Conservation (phyloP, 2,329 filamentous ascomycete species). For the Trichophyton equinum region DNA sequence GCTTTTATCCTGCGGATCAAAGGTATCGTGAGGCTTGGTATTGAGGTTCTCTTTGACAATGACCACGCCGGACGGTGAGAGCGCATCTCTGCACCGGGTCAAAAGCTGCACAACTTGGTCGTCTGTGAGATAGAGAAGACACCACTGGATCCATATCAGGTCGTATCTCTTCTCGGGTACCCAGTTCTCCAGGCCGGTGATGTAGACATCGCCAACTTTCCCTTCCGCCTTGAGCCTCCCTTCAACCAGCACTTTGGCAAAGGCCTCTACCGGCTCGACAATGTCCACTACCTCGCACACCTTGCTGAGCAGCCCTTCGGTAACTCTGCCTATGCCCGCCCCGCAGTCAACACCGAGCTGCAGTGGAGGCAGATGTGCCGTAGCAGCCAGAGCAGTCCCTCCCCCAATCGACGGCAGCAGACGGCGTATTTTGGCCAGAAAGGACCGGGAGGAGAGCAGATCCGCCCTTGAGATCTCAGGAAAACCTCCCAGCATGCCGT, state of each 20-base stretch:
- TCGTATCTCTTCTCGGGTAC: constrained; percentile 49
- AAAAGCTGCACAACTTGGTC: constrained; percentile 57
- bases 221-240: constrained; percentile 28
- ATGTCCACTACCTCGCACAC: constrained; percentile 64
- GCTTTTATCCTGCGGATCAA: constrained; percentile 62
- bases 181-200: constrained; percentile 65
- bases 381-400: neutral
- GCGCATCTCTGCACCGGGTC: constrained; percentile 42
- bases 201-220: constrained; percentile 53
- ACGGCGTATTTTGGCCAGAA: constrained; percentile 52
- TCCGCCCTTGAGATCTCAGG: constrained; percentile 57
- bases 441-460: constrained; percentile 56
- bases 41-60: constrained; percentile 72
- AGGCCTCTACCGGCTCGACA: constrained; percentile 73
- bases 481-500: constrained; percentile 63
- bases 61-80: constrained; percentile 40
- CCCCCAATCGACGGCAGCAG: constrained; percentile 14
- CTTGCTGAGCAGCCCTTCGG: constrained; percentile 59
- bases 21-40: constrained; percentile 49
- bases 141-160: constrained; percentile 87
- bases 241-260: constrained; percentile 50
- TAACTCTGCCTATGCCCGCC: constrained; percentile 70
- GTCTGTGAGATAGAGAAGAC: constrained; percentile 69
- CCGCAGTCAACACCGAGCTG: constrained; percentile 46
- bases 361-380: neutral